These are phyloP conservation scores for Saccharomyces cerevisiae DNA, from an alignment of 805 yeast species.

Conservation along the genomic window DNA sequence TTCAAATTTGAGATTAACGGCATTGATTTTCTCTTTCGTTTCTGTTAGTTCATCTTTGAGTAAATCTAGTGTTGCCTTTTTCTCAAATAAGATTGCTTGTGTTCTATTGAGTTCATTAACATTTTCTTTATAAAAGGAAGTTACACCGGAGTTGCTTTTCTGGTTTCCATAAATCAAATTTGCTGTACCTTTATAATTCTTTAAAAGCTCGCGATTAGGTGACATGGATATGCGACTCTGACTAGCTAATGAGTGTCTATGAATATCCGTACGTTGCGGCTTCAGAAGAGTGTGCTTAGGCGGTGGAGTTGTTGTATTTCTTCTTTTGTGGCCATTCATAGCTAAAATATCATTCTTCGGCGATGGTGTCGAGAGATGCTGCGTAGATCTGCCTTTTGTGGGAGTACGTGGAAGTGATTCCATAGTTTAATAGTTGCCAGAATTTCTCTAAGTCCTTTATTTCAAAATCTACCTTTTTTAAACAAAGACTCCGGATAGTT, in stretches of 20 bases:
- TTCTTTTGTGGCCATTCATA: constrained; percentile 2
- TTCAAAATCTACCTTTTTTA: neutral
- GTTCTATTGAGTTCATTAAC: constrained; percentile 24
- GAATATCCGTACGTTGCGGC: neutral
- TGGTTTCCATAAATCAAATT: neutral
- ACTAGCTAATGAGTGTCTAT: neutral
- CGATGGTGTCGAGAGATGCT: neutral
- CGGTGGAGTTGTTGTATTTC: constrained; percentile 10
- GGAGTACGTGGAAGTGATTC: constrained; percentile 5
- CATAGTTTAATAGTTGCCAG: neutral
- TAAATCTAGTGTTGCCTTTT: constrained; percentile 20
- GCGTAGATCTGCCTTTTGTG: neutral
- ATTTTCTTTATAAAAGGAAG: constrained; percentile 27
- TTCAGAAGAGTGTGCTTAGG: neutral
- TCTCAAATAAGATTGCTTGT: constrained; percentile 21
- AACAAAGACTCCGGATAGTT: neutral
- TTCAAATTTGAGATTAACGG: constrained; percentile 22
- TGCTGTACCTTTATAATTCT: neutral
- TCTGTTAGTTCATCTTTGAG: constrained; percentile 19
- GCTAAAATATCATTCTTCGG: neutral
- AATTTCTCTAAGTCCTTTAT: neutral
- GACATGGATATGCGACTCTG: neutral
- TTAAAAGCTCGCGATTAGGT: neutral
- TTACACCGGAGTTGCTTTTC: constrained; percentile 13
- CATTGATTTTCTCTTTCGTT: constrained; percentile 13